A percentile compares a stretch with the other conserved stretches of the same genome.
Evolutionary conservation across 2,329 filamentous ascomycete genomes (phyloP).

Genomic region (Hirsutella minnesotensis): DNA sequence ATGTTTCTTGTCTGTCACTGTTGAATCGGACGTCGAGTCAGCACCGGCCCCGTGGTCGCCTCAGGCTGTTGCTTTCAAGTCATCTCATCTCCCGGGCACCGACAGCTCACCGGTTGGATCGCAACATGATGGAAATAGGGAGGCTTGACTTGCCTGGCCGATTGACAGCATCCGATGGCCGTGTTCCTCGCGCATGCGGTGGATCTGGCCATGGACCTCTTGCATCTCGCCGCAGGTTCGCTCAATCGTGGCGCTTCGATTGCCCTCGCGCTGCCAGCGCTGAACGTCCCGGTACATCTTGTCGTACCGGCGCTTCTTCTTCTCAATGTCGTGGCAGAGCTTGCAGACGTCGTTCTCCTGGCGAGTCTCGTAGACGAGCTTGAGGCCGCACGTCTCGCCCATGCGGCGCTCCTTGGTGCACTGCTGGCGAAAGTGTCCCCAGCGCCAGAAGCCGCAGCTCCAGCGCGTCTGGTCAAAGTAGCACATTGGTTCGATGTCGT

Average conservation of each 20-base stretch:
- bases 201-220: slow-evolving; percentile 50
- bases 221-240: slow-evolving; percentile 58
- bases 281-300: slow-evolving; percentile 65
- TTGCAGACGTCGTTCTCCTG: slow-evolving; percentile 58
- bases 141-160: slow-evolving; percentile 14
- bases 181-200: slow-evolving; percentile 31
- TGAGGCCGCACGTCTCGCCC: slow-evolving; percentile 92
- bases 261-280: slow-evolving; percentile 68
- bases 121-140: background rate
- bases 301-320: slow-evolving; percentile 62
- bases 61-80: background rate
- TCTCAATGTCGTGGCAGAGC: slow-evolving; percentile 79
- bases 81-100: too few relatives aligned
- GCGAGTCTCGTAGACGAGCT: slow-evolving; percentile 68
- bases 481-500: slow-evolving; percentile 51
- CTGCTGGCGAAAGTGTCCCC: slow-evolving; percentile 85
- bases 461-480: slow-evolving; percentile 89
- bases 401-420: slow-evolving; percentile 92
- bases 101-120: too few relatives aligned
- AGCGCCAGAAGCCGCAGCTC: slow-evolving; percentile 84
- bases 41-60: too few relatives aligned
- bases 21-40: too few relatives aligned
- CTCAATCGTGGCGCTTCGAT: slow-evolving; percentile 61
- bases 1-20: too few relatives aligned
- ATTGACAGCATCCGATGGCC: slow-evolving; percentile 21